Conservation (phyloP, 1,284 basidiomycete species). For the Grifola frondosa region DNA sequence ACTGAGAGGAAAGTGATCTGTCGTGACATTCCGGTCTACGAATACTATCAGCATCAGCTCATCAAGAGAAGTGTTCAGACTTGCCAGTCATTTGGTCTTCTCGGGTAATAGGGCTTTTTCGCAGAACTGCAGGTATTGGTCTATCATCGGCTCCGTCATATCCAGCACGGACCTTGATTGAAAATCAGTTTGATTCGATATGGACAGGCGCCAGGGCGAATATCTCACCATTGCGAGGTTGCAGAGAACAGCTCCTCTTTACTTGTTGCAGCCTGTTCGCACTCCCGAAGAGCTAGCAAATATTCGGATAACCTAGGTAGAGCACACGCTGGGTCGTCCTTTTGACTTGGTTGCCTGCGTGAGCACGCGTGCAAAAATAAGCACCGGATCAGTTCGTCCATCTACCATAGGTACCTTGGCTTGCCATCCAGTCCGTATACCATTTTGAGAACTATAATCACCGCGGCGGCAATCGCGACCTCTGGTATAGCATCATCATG, state of each 20-base stretch:
- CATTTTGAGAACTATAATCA: conserved; percentile 77
- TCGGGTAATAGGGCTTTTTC: conserved; percentile 49
- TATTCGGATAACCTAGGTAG: conserved; percentile 58
- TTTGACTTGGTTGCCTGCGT: conserved; percentile 37
- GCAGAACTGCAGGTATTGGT: conserved; percentile 70
- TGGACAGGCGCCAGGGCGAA: too few relatives aligned
- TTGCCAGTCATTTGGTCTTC: conserved; percentile 20
- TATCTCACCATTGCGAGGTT: conserved; percentile 35
- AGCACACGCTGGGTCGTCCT: conserved; percentile 61
- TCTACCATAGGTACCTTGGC: conserved; percentile 46
- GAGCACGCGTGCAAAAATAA: neutral
- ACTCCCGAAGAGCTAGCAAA: conserved; percentile 44
- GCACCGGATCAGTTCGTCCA: too few relatives aligned
- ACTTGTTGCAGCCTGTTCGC: conserved; percentile 36
- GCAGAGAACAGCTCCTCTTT: conserved; percentile 36
- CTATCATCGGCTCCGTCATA: conserved; percentile 52
- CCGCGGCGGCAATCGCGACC: conserved; percentile 62
- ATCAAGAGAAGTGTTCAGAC: neutral
- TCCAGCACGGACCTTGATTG: conserved; percentile 56
- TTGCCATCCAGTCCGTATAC: conserved; percentile 81
- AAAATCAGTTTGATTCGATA: too few relatives aligned
- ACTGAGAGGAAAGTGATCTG: conserved; percentile 26
- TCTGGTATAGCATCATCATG: conserved; percentile 76
- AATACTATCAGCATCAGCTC: conserved; percentile 1
- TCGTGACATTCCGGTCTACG: conserved; percentile 22